A percentile compares a stretch with the other conserved stretches of the same genome.
Conservation (phyloP, 805 yeast species). For the Yarrowia deformans region DNA sequence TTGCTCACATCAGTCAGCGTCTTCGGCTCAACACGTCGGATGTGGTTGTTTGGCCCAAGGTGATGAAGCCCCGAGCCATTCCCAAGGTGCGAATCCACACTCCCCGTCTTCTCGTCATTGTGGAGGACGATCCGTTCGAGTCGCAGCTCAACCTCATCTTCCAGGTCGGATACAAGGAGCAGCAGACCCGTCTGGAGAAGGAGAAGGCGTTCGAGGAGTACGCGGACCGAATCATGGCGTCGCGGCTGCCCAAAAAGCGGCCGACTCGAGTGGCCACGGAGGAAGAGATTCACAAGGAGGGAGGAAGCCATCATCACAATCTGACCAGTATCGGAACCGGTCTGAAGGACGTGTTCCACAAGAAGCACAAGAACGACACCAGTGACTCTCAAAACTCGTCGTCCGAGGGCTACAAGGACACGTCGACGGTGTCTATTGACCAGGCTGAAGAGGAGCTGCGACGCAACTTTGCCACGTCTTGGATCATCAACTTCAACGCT, state of each 20-base stretch:
- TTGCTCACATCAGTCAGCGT: constrained; percentile 57
- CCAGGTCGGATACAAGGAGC: constrained; percentile 65
- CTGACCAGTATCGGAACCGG: constrained; percentile 24
- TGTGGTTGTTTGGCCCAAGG: constrained; percentile 39
- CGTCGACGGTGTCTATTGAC: constrained; percentile 45
- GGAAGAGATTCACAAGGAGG: constrained; percentile 17
- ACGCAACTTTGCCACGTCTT: constrained; percentile 63
- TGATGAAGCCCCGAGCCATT: constrained; percentile 47
- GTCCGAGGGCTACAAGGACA: constrained; percentile 36
- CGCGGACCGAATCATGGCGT: constrained; percentile 43
- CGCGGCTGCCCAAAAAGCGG: constrained; percentile 39
- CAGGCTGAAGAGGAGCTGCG: constrained; percentile 53
- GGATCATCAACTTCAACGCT: constrained; percentile 70
- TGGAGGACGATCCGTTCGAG: constrained; percentile 93
- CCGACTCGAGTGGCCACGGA: constrained; percentile 25
- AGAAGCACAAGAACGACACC: constrained; percentile 17
- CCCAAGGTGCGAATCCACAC: constrained; percentile 64
- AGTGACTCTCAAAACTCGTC: not conserved
- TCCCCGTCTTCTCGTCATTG: constrained; percentile 62
- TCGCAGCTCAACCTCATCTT: constrained; percentile 68
- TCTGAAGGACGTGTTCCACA: constrained; percentile 32
- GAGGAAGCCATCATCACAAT: constrained; percentile 12
- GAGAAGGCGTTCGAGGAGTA: constrained; percentile 53
- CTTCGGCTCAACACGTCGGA: constrained; percentile 42
- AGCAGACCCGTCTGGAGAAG: constrained; percentile 65